These are phyloP conservation scores for Amoeboaphelidium occidentale DNA, from an alignment of 371 early-diverging fungal species.

Conservation along the genomic window DNA sequence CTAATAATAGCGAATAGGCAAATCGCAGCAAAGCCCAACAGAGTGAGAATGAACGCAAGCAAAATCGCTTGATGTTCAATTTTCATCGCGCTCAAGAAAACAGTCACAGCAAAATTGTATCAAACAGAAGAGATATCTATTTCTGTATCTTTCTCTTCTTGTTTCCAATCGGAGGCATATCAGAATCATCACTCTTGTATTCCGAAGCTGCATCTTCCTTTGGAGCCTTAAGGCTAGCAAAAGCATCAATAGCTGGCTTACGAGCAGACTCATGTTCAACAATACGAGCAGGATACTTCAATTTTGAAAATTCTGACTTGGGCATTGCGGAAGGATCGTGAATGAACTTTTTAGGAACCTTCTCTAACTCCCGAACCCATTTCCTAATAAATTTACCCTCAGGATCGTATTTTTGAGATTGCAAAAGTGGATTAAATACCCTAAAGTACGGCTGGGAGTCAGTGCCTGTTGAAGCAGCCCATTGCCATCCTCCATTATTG, in stretches of 20 bases:
- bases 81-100: too few species aligned
- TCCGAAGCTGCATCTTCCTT: too few species aligned
- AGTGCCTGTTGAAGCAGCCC: conserved; percentile 29
- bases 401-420: conserved; percentile 24
- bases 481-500: conserved; percentile 52
- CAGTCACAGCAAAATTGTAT: too few species aligned
- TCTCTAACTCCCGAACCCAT: conserved; percentile 15
- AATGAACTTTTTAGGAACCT: background rate
- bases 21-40: too few species aligned
- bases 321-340: background rate
- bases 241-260: background rate
- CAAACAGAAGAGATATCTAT: too few species aligned
- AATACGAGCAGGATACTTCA: background rate
- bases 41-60: too few species aligned
- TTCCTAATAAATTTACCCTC: conserved; percentile 17
- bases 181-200: too few species aligned
- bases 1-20: too few species aligned
- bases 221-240: background rate
- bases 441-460: conserved; percentile 41
- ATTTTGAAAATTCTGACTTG: background rate
- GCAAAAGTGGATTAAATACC: conserved; percentile 29
- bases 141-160: too few species aligned
- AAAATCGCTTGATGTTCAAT: too few species aligned
- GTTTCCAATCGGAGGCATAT: too few species aligned
- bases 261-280: background rate